Percentiles rank a stretch among this genome's conserved stretches.
Evolutionary conservation across 2,329 filamentous ascomycete genomes (phyloP).

Genomic region (Verruconis gallopava): DNA sequence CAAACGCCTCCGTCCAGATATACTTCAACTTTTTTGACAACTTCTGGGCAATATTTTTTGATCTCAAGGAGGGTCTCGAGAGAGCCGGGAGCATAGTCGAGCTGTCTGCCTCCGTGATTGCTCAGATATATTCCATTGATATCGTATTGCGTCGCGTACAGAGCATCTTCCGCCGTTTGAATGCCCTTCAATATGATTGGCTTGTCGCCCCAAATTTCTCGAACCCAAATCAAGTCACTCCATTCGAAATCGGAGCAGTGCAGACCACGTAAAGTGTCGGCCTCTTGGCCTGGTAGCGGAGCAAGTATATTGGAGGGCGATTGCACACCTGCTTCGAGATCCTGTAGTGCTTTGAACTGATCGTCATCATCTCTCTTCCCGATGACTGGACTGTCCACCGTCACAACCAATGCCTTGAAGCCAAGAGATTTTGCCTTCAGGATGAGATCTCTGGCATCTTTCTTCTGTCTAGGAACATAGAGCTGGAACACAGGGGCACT

Average conservation of each 20-base stretch:
- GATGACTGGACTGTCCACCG: constrained; percentile 44
- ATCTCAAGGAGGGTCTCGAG: constrained; percentile 92
- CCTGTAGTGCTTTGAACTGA: constrained; percentile 31
- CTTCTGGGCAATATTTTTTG: constrained; percentile 54
- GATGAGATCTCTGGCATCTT: constrained; percentile 22
- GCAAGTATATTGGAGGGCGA: constrained; percentile 36
- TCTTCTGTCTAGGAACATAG: constrained; percentile 23
- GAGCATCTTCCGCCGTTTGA: constrained; percentile 88
- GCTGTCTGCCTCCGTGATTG: constrained; percentile 89
- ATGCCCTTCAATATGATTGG: constrained; percentile 98
- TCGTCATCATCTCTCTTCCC: constrained; percentile 42
- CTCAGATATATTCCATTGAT: constrained; percentile 85
- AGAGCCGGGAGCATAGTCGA: constrained; percentile 83
- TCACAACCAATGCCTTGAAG: constrained; percentile 40
- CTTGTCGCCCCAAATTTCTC: constrained; percentile 21
- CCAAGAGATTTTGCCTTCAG: constrained; percentile 19
- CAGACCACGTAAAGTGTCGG: constrained; percentile 19
- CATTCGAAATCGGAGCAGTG: constrained; percentile 28
- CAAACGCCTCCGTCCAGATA: constrained; percentile 85
- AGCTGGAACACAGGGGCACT: constrained; percentile 24
- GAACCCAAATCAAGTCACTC: constrained; percentile 34
- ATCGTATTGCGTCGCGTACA: constrained; percentile 59
- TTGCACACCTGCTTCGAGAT: constrained; percentile 7
- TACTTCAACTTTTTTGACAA: constrained; percentile 53
- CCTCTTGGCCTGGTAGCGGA: constrained; percentile 44